Base-by-base conservation (phyloP, 2,329 filamentous ascomycete species). In the Colletotrichum euphorbiae region DNA sequence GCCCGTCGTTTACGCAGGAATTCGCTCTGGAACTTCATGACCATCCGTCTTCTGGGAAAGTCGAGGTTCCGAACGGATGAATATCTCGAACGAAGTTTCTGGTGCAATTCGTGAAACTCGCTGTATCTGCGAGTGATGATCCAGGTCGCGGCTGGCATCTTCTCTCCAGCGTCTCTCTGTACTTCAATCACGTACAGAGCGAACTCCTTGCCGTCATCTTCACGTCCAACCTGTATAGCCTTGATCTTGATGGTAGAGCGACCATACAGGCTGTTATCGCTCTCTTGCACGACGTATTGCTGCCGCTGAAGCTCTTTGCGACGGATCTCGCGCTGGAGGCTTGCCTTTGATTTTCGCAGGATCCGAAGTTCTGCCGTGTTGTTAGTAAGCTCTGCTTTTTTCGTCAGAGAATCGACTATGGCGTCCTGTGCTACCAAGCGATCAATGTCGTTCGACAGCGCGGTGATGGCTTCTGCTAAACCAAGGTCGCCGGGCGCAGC, bases 81-180 rank as follows among this genome's bases (percentile, higher is more conserved):
- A 74, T 98, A 99, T 70, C 91, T 89, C 43, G 90, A 87, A 60
- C 96, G 90, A 28, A 99, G 85, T 62, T 91, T 91, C 76, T 98
- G 96, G 76, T 99, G 93, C 17, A 99, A 87, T 71, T 98, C 94
- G 74, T 97, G 94, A 74, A 99, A 99, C 78, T 98, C 95, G 80
- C 94, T 97, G 77, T 99, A 99, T 72, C 96, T 88, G 64, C 95
- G 89, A n/a, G 93, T 92, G 48, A 99, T 90, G 13, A 91, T 89
- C 96, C 96, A 99, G 3, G 93, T 92, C 0, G 95, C 95, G n/a
- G 95, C 93, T 3, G 94, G 93, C 92, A 98, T 97, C 78, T 97
- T 93, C 75, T 98, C 95, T 15, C 94, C 95, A 2, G 94, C 94
- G 74, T 94, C 91, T 67, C 95, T 87, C 73, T 92, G 91, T 3